Conservation (phyloP, 2,329 filamentous ascomycete species). For the Teratosphaeria epicoccoides region DNA sequence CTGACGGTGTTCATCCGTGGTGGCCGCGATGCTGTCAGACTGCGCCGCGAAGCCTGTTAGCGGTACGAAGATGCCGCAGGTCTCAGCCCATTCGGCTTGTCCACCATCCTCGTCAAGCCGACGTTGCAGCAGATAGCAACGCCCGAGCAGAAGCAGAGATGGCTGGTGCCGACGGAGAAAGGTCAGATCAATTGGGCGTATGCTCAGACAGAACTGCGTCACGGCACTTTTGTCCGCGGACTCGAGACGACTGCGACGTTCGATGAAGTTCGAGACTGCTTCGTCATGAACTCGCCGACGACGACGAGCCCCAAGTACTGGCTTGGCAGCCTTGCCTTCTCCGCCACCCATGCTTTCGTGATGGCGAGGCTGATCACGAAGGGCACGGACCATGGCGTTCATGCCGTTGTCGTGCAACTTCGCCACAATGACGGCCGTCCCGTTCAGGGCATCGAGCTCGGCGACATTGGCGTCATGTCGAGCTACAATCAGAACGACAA, state of each 20-base stretch:
- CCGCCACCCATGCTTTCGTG: constrained; percentile 6
- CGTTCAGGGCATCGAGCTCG: constrained; percentile 6
- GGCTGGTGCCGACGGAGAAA: neutral
- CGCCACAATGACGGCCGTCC: constrained; percentile 5
- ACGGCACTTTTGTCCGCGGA: constrained; percentile 6
- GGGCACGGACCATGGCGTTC: constrained; percentile 4
- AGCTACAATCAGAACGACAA: constrained; percentile 7
- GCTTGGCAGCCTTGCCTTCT: constrained; percentile 6
- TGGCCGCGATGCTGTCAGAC: neutral
- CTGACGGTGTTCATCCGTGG: neutral
- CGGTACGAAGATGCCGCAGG: neutral
- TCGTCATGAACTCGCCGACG: constrained; percentile 6
- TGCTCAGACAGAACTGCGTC: constrained; percentile 8
- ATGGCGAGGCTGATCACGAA: constrained; percentile 5
- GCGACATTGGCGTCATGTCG: constrained; percentile 7
- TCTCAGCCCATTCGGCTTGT: neutral
- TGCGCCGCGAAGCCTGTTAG: neutral
- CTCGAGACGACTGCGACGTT: constrained; percentile 9
- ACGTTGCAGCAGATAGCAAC: neutral
- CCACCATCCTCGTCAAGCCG: neutral
- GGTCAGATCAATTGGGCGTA: neutral
- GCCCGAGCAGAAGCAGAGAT: neutral
- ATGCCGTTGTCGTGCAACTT: constrained; percentile 5
- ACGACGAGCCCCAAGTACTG: constrained; percentile 8
- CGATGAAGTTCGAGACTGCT: constrained; percentile 2